A percentile compares a stretch with the other conserved stretches of the same genome.
Conservation (phyloP, 768 basidiomycete genomes). For the Kwoniella botswanensis region DNA sequence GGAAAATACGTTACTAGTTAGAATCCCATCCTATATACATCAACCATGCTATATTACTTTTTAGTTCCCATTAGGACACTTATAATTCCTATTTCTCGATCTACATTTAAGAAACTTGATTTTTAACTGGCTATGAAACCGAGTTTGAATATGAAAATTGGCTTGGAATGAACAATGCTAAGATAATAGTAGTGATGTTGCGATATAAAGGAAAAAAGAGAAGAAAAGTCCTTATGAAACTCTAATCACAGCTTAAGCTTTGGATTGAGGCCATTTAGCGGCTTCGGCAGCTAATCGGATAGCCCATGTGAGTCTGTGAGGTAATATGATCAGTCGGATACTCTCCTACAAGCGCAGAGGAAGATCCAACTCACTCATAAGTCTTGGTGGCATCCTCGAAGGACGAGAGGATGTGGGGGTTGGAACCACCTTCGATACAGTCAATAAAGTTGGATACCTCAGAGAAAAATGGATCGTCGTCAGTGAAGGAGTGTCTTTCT, state of each 20-base stretch:
- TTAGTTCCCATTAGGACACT: neutral
- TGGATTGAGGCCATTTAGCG: slow-evolving; percentile 34
- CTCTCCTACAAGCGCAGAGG: neutral
- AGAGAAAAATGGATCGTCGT: slow-evolving; percentile 68
- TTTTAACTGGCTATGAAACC: neutral
- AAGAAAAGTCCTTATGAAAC: slow-evolving; percentile 1
- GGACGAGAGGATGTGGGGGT: slow-evolving; percentile 77
- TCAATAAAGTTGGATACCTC: slow-evolving; percentile 89
- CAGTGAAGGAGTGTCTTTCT: slow-evolving; percentile 52
- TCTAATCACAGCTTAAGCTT: slow-evolving; percentile 13
- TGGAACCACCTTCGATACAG: slow-evolving; percentile 81
- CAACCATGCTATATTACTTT: neutral
- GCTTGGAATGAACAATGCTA: neutral
- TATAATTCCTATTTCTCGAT: neutral
- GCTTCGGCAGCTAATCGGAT: slow-evolving; percentile 66
- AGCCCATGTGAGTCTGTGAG: slow-evolving; percentile 75
- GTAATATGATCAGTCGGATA: neutral
- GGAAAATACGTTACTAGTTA: neutral
- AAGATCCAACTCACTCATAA: slow-evolving; percentile 66
- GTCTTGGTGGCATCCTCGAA: slow-evolving; percentile 86
- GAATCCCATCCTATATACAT: neutral
- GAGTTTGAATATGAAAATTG: neutral
- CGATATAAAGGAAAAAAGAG: neutral
- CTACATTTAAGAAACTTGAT: neutral
- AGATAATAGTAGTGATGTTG: neutral